Conservation (phyloP, 768 basidiomycete genomes). For the Suillus sp. region DNA sequence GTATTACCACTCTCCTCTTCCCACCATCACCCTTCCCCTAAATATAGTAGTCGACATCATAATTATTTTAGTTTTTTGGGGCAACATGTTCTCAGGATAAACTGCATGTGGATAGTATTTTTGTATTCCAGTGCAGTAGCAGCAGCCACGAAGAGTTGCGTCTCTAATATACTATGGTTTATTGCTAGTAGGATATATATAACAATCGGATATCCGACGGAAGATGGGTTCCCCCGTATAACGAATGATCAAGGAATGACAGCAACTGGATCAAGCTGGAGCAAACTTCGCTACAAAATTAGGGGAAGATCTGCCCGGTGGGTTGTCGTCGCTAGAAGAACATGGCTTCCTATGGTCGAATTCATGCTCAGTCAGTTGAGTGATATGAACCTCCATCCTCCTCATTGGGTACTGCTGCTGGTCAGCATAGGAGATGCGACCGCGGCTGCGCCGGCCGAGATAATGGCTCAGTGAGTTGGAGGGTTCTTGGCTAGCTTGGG, state of each 20-base stretch:
- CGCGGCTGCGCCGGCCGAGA: not conserved
- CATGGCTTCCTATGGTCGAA: not conserved
- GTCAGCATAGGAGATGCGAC: not conserved
- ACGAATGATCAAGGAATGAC: not conserved
- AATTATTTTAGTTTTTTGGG: too few species aligned
- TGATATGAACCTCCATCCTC: slow-evolving; percentile 18
- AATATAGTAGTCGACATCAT: not conserved
- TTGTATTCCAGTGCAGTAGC: not conserved
- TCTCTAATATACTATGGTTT: not conserved
- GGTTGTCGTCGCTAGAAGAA: not conserved
- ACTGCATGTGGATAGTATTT: too few species aligned
- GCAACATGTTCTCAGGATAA: not conserved
- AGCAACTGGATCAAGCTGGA: not conserved
- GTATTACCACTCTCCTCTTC: slow-evolving; percentile 20
- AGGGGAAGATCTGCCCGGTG: not conserved
- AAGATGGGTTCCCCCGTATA: not conserved
- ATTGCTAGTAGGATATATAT: not conserved
- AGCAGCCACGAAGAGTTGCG: not conserved
- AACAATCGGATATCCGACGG: not conserved
- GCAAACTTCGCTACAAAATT: not conserved
- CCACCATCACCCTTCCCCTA: slow-evolving; percentile 6
- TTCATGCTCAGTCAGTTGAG: slow-evolving; percentile 14
- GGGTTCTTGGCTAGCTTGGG: slow-evolving; percentile 1
- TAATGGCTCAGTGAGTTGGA: not conserved
- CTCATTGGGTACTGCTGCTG: slow-evolving; percentile 10